phyloP scores from a whole-genome alignment of 148 eudicot species.

The Heliamphora exappendiculata region DNA sequence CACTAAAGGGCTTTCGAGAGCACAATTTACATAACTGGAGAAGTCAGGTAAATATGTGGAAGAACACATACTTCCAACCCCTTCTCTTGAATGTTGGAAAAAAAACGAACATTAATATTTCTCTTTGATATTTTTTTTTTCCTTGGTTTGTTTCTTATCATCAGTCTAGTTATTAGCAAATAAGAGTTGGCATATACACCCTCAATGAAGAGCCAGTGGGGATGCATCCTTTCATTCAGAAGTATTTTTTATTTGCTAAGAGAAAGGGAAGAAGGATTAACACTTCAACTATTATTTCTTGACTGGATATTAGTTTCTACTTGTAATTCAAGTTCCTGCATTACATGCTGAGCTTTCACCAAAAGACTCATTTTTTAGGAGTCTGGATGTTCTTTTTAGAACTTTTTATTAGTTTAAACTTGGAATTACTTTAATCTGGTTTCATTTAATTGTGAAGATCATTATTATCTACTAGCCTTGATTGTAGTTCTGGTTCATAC shows the following conservation, averaged over 20 bases:
- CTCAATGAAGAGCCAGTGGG: constrained; percentile 1
- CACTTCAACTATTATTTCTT: neutral
- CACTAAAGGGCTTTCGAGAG: constrained; percentile 95
- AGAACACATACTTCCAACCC: neutral
- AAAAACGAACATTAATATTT: neutral
- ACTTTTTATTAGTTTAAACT: neutral
- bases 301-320: neutral
- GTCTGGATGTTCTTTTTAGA: neutral
- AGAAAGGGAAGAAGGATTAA: neutral
- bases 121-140: constrained; percentile 1
- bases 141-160: neutral
- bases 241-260: neutral
- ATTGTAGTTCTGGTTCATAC: neutral
- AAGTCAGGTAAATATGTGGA: constrained; percentile 56
- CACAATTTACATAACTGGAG: constrained; percentile 96
- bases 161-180: neutral
- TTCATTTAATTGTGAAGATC: neutral
- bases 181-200: neutral
- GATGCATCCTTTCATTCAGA: neutral
- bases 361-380: neutral
- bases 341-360: neutral
- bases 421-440: neutral
- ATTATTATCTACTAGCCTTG: neutral
- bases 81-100: neutral
- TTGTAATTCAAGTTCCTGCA: neutral